phyloP scores from a whole-genome alignment of 1,284 basidiomycete species.

The Ustilago lituana region DNA sequence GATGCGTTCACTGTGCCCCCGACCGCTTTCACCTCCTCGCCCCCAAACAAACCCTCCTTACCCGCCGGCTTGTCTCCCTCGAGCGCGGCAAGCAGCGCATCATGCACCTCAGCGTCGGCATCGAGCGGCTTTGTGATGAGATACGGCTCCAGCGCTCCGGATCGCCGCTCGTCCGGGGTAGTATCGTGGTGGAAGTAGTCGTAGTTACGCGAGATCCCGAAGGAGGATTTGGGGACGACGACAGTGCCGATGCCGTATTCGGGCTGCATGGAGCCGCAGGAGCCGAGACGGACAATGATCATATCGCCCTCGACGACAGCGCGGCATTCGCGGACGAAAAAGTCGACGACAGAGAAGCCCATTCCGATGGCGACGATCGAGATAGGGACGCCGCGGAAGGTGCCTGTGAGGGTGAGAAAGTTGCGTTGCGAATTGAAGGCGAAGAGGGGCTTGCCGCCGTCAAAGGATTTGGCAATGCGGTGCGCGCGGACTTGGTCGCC shows the following conservation, averaged over 20 bases:
- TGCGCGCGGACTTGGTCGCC: slow-evolving; percentile 78
- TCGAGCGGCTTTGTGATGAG: slow-evolving; percentile 76
- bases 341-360: slow-evolving; percentile 74
- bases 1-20: slow-evolving; percentile 50
- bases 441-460: slow-evolving; percentile 71
- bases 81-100: slow-evolving; percentile 51
- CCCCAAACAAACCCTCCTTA: slow-evolving; percentile 14
- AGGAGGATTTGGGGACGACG: slow-evolving; percentile 76
- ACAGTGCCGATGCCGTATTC: slow-evolving; percentile 76
- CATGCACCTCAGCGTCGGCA: slow-evolving; percentile 73
- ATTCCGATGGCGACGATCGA: slow-evolving; percentile 84
- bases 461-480: slow-evolving; percentile 74
- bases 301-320: slow-evolving; percentile 82
- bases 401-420: slow-evolving; percentile 81
- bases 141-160: slow-evolving; percentile 71
- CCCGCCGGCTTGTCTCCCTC: slow-evolving; percentile 17
- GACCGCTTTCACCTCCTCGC: slow-evolving; percentile 32
- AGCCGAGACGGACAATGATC: slow-evolving; percentile 70
- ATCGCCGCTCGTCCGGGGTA: slow-evolving; percentile 26
- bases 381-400: slow-evolving; percentile 76
- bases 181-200: slow-evolving; percentile 71
- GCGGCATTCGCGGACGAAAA: slow-evolving; percentile 82
- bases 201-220: slow-evolving; percentile 78
- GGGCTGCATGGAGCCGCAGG: slow-evolving; percentile 78
- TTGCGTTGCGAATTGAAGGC: slow-evolving; percentile 77